phyloP scores from a whole-genome alignment of 2,329 filamentous ascomycete genomes.

The Monilinia polystroma region DNA sequence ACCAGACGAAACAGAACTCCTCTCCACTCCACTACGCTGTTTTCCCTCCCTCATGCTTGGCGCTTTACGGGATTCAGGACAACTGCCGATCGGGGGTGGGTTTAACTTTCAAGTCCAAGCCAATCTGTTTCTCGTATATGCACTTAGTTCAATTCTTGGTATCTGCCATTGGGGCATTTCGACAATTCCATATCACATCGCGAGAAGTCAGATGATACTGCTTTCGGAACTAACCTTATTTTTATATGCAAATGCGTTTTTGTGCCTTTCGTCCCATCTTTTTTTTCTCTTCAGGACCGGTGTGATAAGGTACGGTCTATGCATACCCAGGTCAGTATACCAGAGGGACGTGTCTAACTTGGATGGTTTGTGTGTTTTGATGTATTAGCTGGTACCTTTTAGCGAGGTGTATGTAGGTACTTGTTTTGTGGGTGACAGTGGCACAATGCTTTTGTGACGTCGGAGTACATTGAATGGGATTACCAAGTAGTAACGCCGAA shows the following conservation, averaged over 20 bases:
- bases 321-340: constrained; percentile 5
- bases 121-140: constrained; percentile 12
- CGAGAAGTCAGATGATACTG: not conserved
- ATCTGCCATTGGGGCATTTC: constrained; percentile 3
- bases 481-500: not conserved
- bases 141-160: not conserved
- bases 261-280: not conserved
- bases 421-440: not conserved
- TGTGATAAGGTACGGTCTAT: not conserved
- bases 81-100: not conserved
- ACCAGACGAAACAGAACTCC: not conserved
- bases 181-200: not conserved
- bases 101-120: not conserved
- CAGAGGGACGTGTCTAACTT: not conserved
- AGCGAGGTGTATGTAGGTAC: not conserved
- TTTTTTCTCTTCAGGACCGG: not conserved
- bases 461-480: not conserved
- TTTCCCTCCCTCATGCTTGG: not conserved
- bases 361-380: not conserved
- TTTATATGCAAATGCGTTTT: not conserved
- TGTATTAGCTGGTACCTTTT: not conserved
- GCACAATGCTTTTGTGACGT: not conserved
- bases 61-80: not conserved
- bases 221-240: not conserved
- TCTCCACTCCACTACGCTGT: not conserved